Percentiles rank a stretch among this genome's conserved stretches.
These are phyloP conservation scores for Aristolochia fimbriata DNA, from an alignment of 164 flowering plant genomes.

Conservation along the genomic window DNA sequence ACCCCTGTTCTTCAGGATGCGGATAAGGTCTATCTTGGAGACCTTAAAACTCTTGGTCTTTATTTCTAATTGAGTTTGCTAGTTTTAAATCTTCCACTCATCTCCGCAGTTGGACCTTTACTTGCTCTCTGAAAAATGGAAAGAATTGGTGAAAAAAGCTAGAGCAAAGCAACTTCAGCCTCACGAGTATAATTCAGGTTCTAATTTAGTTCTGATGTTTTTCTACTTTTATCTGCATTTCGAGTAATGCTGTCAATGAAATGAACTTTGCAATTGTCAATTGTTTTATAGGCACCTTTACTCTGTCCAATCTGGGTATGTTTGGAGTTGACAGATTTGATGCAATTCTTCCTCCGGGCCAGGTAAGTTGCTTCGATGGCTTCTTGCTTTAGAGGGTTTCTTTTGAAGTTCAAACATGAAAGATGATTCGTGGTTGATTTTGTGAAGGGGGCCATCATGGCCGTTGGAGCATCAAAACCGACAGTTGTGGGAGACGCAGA, in stretches of 20 bases:
- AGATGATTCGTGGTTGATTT: conserved; percentile 5
- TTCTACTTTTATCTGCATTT: too few relatives aligned
- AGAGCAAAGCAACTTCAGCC: conserved; percentile 87
- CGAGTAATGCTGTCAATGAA: too few relatives aligned
- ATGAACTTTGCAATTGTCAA: background rate
- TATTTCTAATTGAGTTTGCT: background rate
- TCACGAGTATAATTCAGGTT: conserved; percentile 85
- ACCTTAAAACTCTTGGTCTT: background rate
- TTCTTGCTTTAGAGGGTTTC: background rate
- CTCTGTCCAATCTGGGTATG: conserved; percentile 94
- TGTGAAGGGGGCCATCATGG: conserved; percentile 92
- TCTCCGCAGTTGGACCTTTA: conserved; percentile 68
- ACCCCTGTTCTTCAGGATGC: conserved; percentile 96
- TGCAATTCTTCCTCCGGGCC: conserved; percentile 98
- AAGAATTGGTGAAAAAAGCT: conserved; percentile 76
- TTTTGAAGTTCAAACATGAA: conserved; percentile 1
- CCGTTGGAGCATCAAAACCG: conserved; percentile 97
- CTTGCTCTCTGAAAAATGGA: conserved; percentile 78
- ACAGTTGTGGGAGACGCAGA: conserved; percentile 68
- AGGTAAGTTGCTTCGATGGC: conserved; percentile 32
- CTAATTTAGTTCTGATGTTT: background rate
- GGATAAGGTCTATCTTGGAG: conserved; percentile 49
- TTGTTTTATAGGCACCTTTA: conserved; percentile 67
- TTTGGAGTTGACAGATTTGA: conserved; percentile 98
- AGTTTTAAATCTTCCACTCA: background rate